Percentiles rank a stretch among this genome's conserved stretches.
phyloP scores from a whole-genome alignment of 2,329 filamentous ascomycete genomes.

The Monosporascus cannonballus region DNA sequence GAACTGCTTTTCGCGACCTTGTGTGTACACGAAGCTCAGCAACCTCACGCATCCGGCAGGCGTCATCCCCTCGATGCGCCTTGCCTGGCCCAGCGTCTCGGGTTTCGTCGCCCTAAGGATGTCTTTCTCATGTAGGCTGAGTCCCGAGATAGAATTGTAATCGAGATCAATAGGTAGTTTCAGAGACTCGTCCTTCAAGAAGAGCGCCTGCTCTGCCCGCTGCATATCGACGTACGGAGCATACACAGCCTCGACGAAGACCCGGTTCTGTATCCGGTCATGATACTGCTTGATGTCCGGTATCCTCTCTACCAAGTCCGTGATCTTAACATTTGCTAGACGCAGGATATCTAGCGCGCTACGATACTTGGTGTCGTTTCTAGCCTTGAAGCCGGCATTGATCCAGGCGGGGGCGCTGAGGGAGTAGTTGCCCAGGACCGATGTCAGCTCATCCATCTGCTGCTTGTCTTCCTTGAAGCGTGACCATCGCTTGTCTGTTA shows the following conservation, averaged over 20 bases:
- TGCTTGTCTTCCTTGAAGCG: slow-evolving; percentile 58
- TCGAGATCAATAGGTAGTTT: slow-evolving; percentile 68
- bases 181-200: slow-evolving; percentile 72
- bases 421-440: slow-evolving; percentile 50
- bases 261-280: slow-evolving; percentile 56
- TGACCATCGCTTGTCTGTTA: slow-evolving; percentile 73
- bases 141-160: slow-evolving; percentile 65
- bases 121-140: slow-evolving; percentile 74
- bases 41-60: slow-evolving; percentile 55
- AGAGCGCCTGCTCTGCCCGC: slow-evolving; percentile 55
- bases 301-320: slow-evolving; percentile 51
- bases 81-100: slow-evolving; percentile 82
- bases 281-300: slow-evolving; percentile 51
- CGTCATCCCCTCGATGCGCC: slow-evolving; percentile 75
- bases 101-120: slow-evolving; percentile 66
- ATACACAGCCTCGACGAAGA: slow-evolving; percentile 78
- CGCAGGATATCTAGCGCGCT: slow-evolving; percentile 76
- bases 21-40: slow-evolving; percentile 53
- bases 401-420: slow-evolving; percentile 62
- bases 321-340: slow-evolving; percentile 52
- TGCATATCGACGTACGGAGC: slow-evolving; percentile 80
- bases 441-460: slow-evolving; percentile 62
- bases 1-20: slow-evolving; percentile 7
- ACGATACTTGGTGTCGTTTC: slow-evolving; percentile 59
- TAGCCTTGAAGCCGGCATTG: slow-evolving; percentile 61